Evolutionary conservation across 495 filamentous ascomycete genomes (phyloP).

Genomic region (Tuber microsphaerosporum): DNA sequence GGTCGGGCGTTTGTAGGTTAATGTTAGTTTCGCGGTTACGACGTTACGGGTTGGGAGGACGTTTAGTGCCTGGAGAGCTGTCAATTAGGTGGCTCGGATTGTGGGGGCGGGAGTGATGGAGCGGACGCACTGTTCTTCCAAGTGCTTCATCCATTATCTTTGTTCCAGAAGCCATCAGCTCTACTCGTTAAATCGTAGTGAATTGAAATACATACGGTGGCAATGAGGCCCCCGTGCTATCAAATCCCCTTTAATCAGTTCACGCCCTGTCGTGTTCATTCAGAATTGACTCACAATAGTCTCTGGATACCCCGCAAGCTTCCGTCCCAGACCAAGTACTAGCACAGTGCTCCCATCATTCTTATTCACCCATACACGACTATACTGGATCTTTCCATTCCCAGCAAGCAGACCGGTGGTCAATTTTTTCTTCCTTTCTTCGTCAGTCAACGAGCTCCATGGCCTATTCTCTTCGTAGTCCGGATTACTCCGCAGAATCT

Average conservation of each 20-base stretch:
- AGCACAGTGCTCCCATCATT: slow-evolving; percentile 24
- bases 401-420: slow-evolving; percentile 24
- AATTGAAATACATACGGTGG: slow-evolving; percentile 18
- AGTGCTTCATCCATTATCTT: slow-evolving; percentile 33
- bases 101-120: neutral
- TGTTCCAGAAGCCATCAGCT: neutral
- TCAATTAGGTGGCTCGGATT: neutral
- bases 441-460: slow-evolving; percentile 21
- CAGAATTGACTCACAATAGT: slow-evolving; percentile 18
- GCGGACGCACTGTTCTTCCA: slow-evolving; percentile 28
- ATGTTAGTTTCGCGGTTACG: slow-evolving; percentile 23
- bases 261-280: neutral
- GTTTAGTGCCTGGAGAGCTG: slow-evolving; percentile 19
- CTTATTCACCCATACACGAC: slow-evolving; percentile 27
- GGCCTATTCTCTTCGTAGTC: slow-evolving; percentile 23
- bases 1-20: slow-evolving; percentile 26
- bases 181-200: neutral
- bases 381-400: slow-evolving; percentile 26
- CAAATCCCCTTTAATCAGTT: slow-evolving; percentile 6
- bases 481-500: slow-evolving; percentile 20
- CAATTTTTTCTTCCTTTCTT: slow-evolving; percentile 12
- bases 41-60: slow-evolving; percentile 29
- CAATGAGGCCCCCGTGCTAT: slow-evolving; percentile 32
- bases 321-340: slow-evolving; percentile 27
- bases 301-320: slow-evolving; percentile 27